phyloP scores from a whole-genome alignment of 768 basidiomycete species.

The Rickenella mellea region DNA sequence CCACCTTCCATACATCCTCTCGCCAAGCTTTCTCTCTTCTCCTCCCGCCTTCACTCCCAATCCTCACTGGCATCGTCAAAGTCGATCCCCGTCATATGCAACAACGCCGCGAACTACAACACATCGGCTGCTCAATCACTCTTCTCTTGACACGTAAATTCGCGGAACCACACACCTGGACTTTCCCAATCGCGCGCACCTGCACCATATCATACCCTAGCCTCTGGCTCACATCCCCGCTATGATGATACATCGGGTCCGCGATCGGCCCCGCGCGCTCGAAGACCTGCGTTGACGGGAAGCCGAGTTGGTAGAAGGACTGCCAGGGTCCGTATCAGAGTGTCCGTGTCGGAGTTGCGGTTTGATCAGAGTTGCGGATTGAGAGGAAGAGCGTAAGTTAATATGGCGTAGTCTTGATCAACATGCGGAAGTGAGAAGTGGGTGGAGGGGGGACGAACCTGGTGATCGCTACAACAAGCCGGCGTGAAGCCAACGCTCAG shows the following conservation, averaged over 20 bases:
- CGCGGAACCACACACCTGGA: conserved; percentile 44
- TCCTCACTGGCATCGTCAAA: too few species aligned
- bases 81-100: conserved; percentile 64
- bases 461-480: conserved; percentile 90
- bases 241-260: conserved; percentile 87
- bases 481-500: conserved; percentile 58
- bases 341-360: too few species aligned
- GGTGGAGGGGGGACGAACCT: conserved; percentile 30
- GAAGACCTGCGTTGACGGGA: conserved; percentile 80
- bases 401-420: conserved; percentile 1
- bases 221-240: conserved; percentile 72
- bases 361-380: not conserved
- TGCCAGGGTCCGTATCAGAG: too few species aligned
- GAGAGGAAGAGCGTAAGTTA: not conserved
- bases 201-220: conserved; percentile 80
- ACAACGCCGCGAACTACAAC: conserved; percentile 52
- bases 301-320: conserved; percentile 78
- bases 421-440: not conserved
- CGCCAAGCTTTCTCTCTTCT: too few species aligned
- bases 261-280: conserved; percentile 80
- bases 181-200: conserved; percentile 75
- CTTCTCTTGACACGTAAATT: not conserved
- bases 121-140: not conserved
- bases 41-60: too few species aligned
- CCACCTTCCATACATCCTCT: too few species aligned